Conservation (phyloP, 2,329 filamentous ascomycete genomes). For the Fusarium coicis region DNA sequence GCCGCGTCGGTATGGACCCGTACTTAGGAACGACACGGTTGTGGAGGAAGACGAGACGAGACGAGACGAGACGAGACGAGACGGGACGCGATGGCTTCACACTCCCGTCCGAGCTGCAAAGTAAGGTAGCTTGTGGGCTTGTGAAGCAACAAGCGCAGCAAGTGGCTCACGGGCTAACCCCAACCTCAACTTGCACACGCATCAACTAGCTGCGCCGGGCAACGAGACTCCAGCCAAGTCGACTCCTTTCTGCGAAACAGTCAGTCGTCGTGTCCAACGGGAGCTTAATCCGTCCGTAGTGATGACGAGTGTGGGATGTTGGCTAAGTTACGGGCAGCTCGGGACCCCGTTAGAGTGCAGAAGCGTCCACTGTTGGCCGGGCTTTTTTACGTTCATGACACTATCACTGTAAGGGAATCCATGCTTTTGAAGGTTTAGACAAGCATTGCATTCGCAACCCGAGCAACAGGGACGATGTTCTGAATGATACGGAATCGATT, state of each 20-base stretch:
- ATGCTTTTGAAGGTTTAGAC: constrained; percentile 32
- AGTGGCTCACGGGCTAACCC: constrained; percentile 29
- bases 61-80: constrained; percentile 31
- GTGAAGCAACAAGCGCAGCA: constrained; percentile 9
- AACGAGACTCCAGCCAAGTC: constrained; percentile 4
- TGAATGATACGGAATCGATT: constrained; percentile 6
- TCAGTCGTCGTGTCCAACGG: constrained; percentile 6
- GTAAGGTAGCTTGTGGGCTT: not conserved
- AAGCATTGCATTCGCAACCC: constrained; percentile 27
- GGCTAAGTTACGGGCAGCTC: constrained; percentile 33
- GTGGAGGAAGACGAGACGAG: constrained; percentile 28
- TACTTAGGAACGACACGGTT: constrained; percentile 34
- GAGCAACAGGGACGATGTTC: constrained; percentile 15
- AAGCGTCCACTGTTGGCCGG: constrained; percentile 27
- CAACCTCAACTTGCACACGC: constrained; percentile 21
- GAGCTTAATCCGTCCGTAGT: constrained; percentile 18
- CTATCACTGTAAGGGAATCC: constrained; percentile 26
- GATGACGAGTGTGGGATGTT: constrained; percentile 39
- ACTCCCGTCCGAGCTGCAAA: constrained; percentile 13
- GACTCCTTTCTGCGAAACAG: constrained; percentile 15
- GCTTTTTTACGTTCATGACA: constrained; percentile 5
- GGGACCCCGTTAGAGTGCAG: constrained; percentile 39
- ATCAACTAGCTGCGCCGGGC: constrained; percentile 26
- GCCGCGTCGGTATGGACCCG: constrained; percentile 26
- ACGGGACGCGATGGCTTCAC: constrained; percentile 36